Conservation (phyloP, 495 filamentous ascomycete genomes). For the Parathielavia hyrcaniae region DNA sequence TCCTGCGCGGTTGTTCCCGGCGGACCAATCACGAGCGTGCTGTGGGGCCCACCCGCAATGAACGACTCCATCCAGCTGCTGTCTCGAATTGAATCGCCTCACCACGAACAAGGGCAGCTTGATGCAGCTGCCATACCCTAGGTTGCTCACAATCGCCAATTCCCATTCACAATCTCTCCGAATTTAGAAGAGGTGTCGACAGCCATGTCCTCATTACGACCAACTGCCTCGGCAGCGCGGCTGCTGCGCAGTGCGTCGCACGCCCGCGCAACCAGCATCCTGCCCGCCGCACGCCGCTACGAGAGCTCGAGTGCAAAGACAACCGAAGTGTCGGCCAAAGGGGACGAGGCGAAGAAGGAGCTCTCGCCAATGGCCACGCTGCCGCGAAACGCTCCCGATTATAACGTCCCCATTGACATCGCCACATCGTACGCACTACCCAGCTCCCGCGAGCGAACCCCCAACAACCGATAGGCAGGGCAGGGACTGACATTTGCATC, state of each 20-base stretch:
- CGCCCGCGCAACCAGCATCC: conserved; percentile 31
- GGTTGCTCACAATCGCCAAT: neutral
- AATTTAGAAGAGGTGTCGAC: neutral
- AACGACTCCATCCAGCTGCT: conserved; percentile 7
- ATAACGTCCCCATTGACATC: conserved; percentile 68
- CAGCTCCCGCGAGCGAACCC: neutral
- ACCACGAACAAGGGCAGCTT: neutral
- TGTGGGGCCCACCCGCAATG: conserved; percentile 17
- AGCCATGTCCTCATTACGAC: conserved; percentile 41
- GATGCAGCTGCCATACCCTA: neutral
- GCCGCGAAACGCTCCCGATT: conserved; percentile 66
- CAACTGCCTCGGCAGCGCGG: conserved; percentile 35
- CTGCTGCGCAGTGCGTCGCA: conserved; percentile 40
- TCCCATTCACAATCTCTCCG: neutral
- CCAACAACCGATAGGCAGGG: neutral
- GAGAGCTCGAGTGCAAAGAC: conserved; percentile 31
- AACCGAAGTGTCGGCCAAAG: conserved; percentile 28
- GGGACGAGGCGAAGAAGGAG: conserved; percentile 24
- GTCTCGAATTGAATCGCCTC: conserved; percentile 15
- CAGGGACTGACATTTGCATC: conserved; percentile 3
- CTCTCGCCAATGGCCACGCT: conserved; percentile 32
- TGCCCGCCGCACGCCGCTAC: conserved; percentile 43
- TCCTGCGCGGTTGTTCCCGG: conserved; percentile 33
- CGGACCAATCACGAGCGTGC: conserved; percentile 22
- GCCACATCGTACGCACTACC: conserved; percentile 62